Conservation (phyloP, 148 eudicot species). For the Diospyros kaki region DNA sequence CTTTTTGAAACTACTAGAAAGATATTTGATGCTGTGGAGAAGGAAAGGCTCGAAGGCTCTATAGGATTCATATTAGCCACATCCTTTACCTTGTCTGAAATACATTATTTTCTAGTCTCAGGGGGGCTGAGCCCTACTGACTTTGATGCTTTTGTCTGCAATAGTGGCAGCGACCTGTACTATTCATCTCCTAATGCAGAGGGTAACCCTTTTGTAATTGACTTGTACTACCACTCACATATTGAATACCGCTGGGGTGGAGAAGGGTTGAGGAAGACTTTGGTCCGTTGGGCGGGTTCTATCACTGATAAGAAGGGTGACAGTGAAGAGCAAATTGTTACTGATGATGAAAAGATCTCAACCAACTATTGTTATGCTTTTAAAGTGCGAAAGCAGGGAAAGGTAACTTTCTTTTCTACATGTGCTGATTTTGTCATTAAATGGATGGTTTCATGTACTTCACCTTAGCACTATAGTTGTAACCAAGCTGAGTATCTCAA, state of each 20-base stretch:
- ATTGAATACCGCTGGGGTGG: slow-evolving; percentile 97
- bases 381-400: slow-evolving; percentile 58
- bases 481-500: neutral
- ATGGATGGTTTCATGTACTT: neutral
- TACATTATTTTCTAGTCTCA: slow-evolving; percentile 52
- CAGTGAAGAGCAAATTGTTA: slow-evolving; percentile 52
- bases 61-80: slow-evolving; percentile 82
- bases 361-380: slow-evolving; percentile 79
- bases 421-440: neutral
- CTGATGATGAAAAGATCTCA: slow-evolving; percentile 68
- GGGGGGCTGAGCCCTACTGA: slow-evolving; percentile 60
- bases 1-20: slow-evolving; percentile 46
- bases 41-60: slow-evolving; percentile 64
- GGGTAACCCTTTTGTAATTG: slow-evolving; percentile 55
- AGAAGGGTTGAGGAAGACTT: slow-evolving; percentile 87
- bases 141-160: slow-evolving; percentile 95
- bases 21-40: slow-evolving; percentile 58
- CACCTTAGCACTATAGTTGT: neutral
- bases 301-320: slow-evolving; percentile 48
- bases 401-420: slow-evolving; percentile 40
- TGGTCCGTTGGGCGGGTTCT: slow-evolving; percentile 79
- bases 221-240: slow-evolving; percentile 87
- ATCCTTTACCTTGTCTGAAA: slow-evolving; percentile 72
- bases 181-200: slow-evolving; percentile 69
- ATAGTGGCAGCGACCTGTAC: slow-evolving; percentile 88